Evolutionary conservation across 371 early-diverging fungal species (phyloP), one percentile per base, ranked within the genome.

Genomic region (Chytridium lagenaria): DNA sequence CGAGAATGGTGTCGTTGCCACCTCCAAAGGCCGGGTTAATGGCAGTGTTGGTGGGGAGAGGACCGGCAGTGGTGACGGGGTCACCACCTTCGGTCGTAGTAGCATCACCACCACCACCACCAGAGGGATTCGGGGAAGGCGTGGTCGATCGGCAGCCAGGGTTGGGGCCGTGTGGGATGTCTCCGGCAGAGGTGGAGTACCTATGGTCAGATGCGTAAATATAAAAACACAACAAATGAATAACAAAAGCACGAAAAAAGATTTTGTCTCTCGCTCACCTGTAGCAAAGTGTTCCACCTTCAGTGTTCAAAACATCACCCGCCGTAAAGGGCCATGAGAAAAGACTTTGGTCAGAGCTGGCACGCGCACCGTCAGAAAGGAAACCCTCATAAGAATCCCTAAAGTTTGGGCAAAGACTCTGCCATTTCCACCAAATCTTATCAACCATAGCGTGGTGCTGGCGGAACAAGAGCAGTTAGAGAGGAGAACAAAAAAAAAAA

Each of bases 371-470:
- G 12, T 3, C 38, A 7, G 19, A n/a, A 7, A 71, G 40, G 31
- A 57, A 50, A 10, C 76, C 76, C 26, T 72, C 76, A 52, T 76
- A 76, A 49, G 37, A 50, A 57, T 0, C 37, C 33, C 64, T 69
- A 49, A 69, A 76, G 1, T 67, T 44, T 10, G 63, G 69, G 40
- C 76, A 76, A 1, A 63, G 10, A 7, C 51, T 33, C 52, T 76
- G 76, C 76, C 76, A 76, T 31, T 52, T 55, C 72, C 72, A 76
- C 68, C 68, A 76, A 49, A 64, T 50, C 59, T 76, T 76, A 49
- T 76, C 76, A 33, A 76, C 69, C 39, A 68, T 61, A 22, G 40
- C 66, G 28, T 76, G 76, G 59, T 76, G 76, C 69, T 67, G 30
- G 26, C n/a, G 44, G 33, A n/a, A 19, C 19, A 38, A 51, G 23